phyloP scores from a whole-genome alignment of 140 eudicot species.

The Flaveria floridana region DNA sequence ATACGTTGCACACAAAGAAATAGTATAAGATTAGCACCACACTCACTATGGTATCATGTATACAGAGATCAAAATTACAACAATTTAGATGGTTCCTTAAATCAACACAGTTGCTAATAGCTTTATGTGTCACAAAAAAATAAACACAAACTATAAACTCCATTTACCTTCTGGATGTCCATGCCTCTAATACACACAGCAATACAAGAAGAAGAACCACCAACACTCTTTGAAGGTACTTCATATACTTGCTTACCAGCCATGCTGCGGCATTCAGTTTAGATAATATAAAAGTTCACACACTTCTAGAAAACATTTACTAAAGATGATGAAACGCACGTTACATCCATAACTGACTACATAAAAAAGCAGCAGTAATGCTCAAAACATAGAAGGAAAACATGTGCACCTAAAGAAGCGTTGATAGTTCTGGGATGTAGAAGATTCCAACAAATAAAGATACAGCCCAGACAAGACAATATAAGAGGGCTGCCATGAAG shows the following conservation, averaged over 20 bases:
- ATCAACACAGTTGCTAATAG: neutral
- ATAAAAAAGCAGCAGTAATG: conserved; percentile 6
- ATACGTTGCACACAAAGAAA: conserved; percentile 7
- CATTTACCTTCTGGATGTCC: conserved; percentile 77
- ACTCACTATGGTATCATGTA: conserved; percentile 10
- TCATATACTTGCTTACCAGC: conserved; percentile 92
- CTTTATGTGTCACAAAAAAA: neutral
- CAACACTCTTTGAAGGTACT: conserved; percentile 80
- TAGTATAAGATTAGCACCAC: neutral
- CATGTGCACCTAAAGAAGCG: conserved; percentile 67
- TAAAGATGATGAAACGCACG: conserved; percentile 8
- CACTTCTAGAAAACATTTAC: neutral
- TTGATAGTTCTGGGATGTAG: conserved; percentile 62
- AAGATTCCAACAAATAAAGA: conserved; percentile 76
- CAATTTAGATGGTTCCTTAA: neutral
- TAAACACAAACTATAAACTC: conserved; percentile 19
- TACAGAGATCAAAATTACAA: conserved; percentile 14
- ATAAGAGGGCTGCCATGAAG: conserved; percentile 88
- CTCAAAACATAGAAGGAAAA: conserved; percentile 19
- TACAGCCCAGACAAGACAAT: conserved; percentile 73
- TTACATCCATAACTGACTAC: conserved; percentile 13
- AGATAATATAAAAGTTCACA: conserved; percentile 17
- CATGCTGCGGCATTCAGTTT: conserved; percentile 66
- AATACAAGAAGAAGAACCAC: conserved; percentile 77
- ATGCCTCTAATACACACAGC: conserved; percentile 78